A percentile compares a stretch with the other conserved stretches of the same genome.
Evolutionary conservation across 257 asterid genomes (phyloP).

Genomic region (Nicotiana noctiflora): DNA sequence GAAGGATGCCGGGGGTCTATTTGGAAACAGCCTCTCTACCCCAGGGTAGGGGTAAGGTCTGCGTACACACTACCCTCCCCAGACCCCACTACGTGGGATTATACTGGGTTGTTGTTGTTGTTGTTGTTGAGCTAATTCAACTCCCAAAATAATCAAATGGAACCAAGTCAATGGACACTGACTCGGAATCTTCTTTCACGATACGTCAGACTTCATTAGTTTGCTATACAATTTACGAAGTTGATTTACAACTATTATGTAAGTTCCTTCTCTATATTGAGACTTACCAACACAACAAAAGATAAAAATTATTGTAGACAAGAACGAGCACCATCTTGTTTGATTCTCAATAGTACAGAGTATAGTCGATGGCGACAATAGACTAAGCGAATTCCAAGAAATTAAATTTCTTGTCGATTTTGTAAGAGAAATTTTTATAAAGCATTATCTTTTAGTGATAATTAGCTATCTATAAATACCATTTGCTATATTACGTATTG

Average conservation of each 20-base stretch:
- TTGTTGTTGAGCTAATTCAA: background rate
- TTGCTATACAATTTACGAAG: background rate
- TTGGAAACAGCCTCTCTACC: too few relatives aligned
- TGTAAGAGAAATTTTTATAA: background rate
- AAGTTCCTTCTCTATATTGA: background rate
- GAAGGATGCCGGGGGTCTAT: too few relatives aligned
- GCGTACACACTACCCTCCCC: too few relatives aligned
- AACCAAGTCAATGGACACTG: background rate
- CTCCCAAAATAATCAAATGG: slow-evolving; percentile 2
- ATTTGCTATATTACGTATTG: too few relatives aligned
- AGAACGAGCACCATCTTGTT: background rate
- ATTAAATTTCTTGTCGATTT: background rate
- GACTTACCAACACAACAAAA: background rate
- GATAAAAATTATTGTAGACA: background rate
- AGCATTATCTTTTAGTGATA: too few relatives aligned
- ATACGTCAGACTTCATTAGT: background rate
- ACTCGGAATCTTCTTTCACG: too few relatives aligned
- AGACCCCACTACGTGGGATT: too few relatives aligned
- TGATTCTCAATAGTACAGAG: background rate
- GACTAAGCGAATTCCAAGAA: background rate
- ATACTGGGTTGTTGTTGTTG: too few relatives aligned
- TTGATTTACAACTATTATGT: background rate
- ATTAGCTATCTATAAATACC: too few relatives aligned
- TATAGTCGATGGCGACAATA: background rate
- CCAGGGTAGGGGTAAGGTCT: too few relatives aligned